These are phyloP conservation scores for Cladobotryum protrusum DNA, from an alignment of 2,329 filamentous ascomycete genomes.

Conservation along the genomic window DNA sequence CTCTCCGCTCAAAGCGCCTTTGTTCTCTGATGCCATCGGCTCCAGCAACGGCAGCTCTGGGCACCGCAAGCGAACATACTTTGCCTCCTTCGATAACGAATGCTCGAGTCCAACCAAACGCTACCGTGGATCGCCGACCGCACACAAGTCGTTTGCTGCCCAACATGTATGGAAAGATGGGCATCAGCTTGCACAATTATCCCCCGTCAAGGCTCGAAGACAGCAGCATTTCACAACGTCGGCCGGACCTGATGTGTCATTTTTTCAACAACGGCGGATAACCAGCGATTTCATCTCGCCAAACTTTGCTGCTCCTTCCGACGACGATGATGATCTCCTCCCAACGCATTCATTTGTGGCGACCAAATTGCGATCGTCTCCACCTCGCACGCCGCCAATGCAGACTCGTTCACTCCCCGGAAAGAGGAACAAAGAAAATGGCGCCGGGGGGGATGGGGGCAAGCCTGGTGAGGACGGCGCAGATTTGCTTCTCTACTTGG, in stretches of 20 bases:
- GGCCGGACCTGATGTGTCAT: conserved; percentile 67
- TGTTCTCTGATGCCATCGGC: conserved; percentile 78
- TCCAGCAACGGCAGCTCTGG: conserved; percentile 62
- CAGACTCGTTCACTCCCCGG: conserved; percentile 44
- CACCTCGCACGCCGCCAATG: conserved; percentile 75
- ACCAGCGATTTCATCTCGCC: conserved; percentile 53
- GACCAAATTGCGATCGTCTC: conserved; percentile 65
- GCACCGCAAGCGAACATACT: conserved; percentile 58
- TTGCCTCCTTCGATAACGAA: conserved; percentile 50
- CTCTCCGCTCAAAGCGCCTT: conserved; percentile 73
- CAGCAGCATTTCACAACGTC: conserved; percentile 69
- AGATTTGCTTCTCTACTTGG: conserved; percentile 75
- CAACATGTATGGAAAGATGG: conserved; percentile 68
- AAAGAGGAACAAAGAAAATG: conserved; percentile 44
- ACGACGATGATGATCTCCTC: conserved; percentile 79
- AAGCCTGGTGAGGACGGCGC: conserved; percentile 73
- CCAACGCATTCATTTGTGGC: conserved; percentile 67
- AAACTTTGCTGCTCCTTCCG: conserved; percentile 58
- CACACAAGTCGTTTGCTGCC: conserved; percentile 50
- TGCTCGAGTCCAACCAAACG: conserved; percentile 60
- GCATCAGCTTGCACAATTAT: conserved; percentile 76
- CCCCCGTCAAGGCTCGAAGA: conserved; percentile 72
- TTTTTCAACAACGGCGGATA: conserved; percentile 66
- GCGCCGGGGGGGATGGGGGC: conserved; percentile 35
- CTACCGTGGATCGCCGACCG: conserved; percentile 55